phyloP scores from a whole-genome alignment of 108 stramenopile species.

The Heterococcus sp. region DNA sequence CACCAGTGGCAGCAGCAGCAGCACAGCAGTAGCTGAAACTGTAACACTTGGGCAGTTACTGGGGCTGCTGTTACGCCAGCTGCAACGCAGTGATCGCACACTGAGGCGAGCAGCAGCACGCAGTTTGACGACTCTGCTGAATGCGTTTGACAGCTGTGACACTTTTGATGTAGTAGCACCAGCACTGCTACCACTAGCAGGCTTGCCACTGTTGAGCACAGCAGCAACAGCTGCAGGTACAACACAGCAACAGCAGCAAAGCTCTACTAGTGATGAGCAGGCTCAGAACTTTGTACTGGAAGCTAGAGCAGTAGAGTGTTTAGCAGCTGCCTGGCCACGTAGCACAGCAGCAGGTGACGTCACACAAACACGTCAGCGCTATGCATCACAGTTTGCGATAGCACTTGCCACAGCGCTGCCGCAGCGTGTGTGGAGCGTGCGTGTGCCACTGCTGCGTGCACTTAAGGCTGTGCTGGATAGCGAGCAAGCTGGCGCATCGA shows the following conservation, averaged over 20 bases:
- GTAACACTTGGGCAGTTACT: constrained; percentile 18
- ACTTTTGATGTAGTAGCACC: constrained; percentile 22
- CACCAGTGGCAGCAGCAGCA: background rate
- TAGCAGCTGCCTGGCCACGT: constrained; percentile 37
- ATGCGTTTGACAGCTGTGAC: constrained; percentile 32
- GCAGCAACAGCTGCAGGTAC: background rate
- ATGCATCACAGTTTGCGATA: constrained; percentile 2
- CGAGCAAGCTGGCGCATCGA: background rate
- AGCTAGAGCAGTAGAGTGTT: constrained; percentile 19
- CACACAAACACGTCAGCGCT: background rate
- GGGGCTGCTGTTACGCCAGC: constrained; percentile 11
- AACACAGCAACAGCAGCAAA: too few relatives aligned
- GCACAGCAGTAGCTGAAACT: constrained; percentile 8
- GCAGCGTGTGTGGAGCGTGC: background rate
- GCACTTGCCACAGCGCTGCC: background rate
- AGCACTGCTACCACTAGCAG: constrained; percentile 8
- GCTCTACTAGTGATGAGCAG: background rate
- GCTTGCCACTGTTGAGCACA: background rate
- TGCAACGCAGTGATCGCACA: constrained; percentile 3
- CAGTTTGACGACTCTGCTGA: constrained; percentile 7
- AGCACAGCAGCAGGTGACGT: background rate
- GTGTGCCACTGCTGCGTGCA: background rate
- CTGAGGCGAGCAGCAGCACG: constrained; percentile 8
- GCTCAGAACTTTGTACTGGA: constrained; percentile 25
- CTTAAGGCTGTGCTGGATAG: background rate